These are phyloP conservation scores for Barnettozyma pratensis DNA, from an alignment of 805 yeast genomes.

Conservation along the genomic window DNA sequence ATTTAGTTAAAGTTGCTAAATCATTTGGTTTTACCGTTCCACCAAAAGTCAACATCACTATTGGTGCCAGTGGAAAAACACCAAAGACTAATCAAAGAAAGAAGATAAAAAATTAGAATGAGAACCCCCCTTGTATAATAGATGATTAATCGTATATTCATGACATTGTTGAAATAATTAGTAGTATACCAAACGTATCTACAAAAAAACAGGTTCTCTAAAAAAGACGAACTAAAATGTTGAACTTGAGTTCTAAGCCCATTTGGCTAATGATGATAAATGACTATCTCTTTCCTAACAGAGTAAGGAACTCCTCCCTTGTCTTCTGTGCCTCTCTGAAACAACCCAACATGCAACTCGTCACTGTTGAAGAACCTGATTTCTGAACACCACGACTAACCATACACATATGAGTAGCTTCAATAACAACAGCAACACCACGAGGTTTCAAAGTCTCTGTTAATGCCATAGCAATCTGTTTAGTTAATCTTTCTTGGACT, in stretches of 20 bases:
- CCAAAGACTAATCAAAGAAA: constrained; percentile 24
- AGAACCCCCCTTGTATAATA: background rate
- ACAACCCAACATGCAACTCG: constrained; percentile 96
- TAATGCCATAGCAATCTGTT: constrained; percentile 95
- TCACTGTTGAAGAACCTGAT: constrained; percentile 87
- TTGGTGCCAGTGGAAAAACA: constrained; percentile 85
- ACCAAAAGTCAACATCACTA: constrained; percentile 93
- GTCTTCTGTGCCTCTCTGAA: constrained; percentile 93
- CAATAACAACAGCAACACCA: constrained; percentile 98
- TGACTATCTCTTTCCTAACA: constrained; percentile 54
- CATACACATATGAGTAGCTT: constrained; percentile 99
- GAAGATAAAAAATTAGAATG: constrained; percentile 11
- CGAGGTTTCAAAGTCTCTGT: constrained; percentile 87
- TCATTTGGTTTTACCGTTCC: constrained; percentile 94
- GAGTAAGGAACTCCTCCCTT: constrained; percentile 88
- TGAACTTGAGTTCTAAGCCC: constrained; percentile 1
- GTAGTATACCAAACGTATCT: background rate
- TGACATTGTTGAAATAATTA: constrained; percentile 6
- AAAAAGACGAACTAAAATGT: constrained; percentile 6
- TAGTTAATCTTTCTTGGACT: constrained; percentile 96
- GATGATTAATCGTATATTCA: background rate
- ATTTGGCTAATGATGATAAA: background rate
- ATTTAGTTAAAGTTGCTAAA: constrained; percentile 89
- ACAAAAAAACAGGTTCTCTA: background rate
- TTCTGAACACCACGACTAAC: constrained; percentile 97